phyloP scores from a whole-genome alignment of 2,329 filamentous ascomycete species.

The Trichoderma arundinaceum region DNA sequence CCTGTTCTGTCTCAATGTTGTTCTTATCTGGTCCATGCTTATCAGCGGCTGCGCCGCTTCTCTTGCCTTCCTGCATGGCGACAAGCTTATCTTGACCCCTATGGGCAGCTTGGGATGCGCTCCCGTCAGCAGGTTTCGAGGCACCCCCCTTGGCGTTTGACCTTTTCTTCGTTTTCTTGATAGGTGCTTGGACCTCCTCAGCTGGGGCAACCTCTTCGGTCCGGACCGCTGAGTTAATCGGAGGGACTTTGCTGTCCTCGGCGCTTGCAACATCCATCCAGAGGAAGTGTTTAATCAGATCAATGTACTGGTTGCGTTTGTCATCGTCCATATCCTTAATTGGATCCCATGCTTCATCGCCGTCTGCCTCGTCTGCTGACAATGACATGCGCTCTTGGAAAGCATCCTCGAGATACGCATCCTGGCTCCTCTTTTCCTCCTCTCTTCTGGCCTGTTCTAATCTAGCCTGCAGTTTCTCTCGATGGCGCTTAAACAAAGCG shows the following conservation, averaged over 20 bases:
- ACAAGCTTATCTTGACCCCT: slow-evolving; percentile 19
- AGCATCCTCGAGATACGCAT: slow-evolving; percentile 40
- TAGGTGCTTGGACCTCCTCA: neutral
- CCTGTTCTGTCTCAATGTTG: slow-evolving; percentile 40
- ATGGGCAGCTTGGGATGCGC: neutral
- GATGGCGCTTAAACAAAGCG: slow-evolving; percentile 39
- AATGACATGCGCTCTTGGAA: slow-evolving; percentile 37
- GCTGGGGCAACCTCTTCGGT: neutral
- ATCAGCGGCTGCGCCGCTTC: neutral
- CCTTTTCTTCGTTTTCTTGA: slow-evolving; percentile 12
- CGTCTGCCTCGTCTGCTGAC: slow-evolving; percentile 34
- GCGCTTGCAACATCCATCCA: slow-evolving; percentile 36
- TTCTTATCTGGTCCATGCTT: slow-evolving; percentile 38
- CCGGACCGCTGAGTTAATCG: neutral
- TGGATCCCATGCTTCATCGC: slow-evolving; percentile 40
- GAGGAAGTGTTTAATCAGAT: slow-evolving; percentile 41
- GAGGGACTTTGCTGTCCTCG: neutral
- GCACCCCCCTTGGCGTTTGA: slow-evolving; percentile 6
- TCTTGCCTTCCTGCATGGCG: slow-evolving; percentile 1
- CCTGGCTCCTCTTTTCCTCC: slow-evolving; percentile 40
- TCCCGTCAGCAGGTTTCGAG: neutral
- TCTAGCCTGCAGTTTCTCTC: slow-evolving; percentile 37
- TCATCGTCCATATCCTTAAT: slow-evolving; percentile 38
- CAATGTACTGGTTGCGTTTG: slow-evolving; percentile 38
- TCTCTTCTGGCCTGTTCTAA: slow-evolving; percentile 34